A percentile compares a stretch with the other conserved stretches of the same genome.
Conservation (phyloP, 345 rosid genomes). For the Cardamine resedifolia region DNA sequence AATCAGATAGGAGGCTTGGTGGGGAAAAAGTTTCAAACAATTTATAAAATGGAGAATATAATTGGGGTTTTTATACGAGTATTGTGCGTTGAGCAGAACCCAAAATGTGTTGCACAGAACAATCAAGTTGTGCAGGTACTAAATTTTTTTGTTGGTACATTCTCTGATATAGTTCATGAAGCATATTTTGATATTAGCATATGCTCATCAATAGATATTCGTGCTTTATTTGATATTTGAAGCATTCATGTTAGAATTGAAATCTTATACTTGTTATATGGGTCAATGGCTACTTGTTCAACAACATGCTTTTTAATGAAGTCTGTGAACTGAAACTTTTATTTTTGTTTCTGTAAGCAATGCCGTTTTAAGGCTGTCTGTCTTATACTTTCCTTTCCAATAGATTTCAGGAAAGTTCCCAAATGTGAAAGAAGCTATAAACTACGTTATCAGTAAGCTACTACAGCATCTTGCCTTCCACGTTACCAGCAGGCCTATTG, state of each 20-base stretch:
- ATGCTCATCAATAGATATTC: background rate
- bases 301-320: background rate
- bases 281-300: background rate
- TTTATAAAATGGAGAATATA: slow-evolving; percentile 51
- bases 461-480: background rate
- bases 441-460: slow-evolving; percentile 55
- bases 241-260: background rate
- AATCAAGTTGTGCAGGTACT: slow-evolving; percentile 70
- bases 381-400: slow-evolving; percentile 29
- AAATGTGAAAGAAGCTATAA: slow-evolving; percentile 59
- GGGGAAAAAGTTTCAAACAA: background rate
- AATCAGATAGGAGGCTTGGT: slow-evolving; percentile 61
- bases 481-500: slow-evolving; percentile 46
- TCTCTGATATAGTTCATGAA: background rate
- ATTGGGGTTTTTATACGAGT: slow-evolving; percentile 52
- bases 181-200: background rate
- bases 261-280: too few species aligned
- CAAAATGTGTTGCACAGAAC: slow-evolving; percentile 52
- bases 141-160: background rate
- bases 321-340: background rate
- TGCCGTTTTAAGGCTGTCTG: too few species aligned
- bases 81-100: slow-evolving; percentile 41
- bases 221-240: background rate
- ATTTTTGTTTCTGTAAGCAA: too few species aligned
- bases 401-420: slow-evolving; percentile 67